Evolutionary conservation across 1,284 basidiomycete genomes (phyloP).

Genomic region (Spongispora temasekensis): DNA sequence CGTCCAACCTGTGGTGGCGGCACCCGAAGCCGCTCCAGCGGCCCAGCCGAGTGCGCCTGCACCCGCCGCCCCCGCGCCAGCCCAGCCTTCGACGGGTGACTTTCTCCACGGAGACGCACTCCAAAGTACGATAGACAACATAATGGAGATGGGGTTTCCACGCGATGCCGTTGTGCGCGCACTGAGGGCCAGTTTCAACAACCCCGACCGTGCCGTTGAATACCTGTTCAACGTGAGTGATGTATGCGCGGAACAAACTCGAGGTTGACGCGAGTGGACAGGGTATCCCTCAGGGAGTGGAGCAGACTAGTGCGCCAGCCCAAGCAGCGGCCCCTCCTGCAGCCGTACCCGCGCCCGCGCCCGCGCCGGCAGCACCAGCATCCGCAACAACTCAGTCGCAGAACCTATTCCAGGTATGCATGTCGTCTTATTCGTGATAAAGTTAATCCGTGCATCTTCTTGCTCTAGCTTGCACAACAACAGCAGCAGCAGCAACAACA

Average conservation of each 20-base stretch:
- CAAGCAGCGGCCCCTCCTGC: conserved; percentile 38
- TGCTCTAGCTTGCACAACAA: conserved; percentile 65
- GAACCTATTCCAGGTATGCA: conserved; percentile 74
- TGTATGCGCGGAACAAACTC: conserved; percentile 8
- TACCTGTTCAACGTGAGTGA: conserved; percentile 90
- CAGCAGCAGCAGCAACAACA: conserved; percentile 73
- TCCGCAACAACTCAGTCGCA: conserved; percentile 44
- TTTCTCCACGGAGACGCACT: conserved; percentile 79
- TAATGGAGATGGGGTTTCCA: conserved; percentile 95
- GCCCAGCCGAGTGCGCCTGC: conserved; percentile 23
- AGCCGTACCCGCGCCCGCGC: conserved; percentile 35
- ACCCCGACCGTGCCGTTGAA: conserved; percentile 97
- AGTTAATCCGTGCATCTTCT: conserved; percentile 6
- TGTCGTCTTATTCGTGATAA: neutral
- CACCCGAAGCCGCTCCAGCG: conserved; percentile 8
- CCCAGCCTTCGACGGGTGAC: conserved; percentile 43
- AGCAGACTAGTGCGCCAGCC: conserved; percentile 41
- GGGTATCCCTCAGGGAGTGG: conserved; percentile 72
- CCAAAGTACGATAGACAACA: conserved; percentile 75
- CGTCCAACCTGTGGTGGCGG: conserved; percentile 32
- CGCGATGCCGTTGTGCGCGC: conserved; percentile 86
- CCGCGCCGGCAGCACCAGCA: conserved; percentile 28
- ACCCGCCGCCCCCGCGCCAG: conserved; percentile 38
- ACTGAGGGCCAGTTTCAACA: conserved; percentile 94
- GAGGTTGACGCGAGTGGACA: conserved; percentile 9